Evolutionary conservation across 23 red algal species (phyloP), one percentile per base, ranked within the genome.

Genomic region (Gracilaria gracilis): DNA sequence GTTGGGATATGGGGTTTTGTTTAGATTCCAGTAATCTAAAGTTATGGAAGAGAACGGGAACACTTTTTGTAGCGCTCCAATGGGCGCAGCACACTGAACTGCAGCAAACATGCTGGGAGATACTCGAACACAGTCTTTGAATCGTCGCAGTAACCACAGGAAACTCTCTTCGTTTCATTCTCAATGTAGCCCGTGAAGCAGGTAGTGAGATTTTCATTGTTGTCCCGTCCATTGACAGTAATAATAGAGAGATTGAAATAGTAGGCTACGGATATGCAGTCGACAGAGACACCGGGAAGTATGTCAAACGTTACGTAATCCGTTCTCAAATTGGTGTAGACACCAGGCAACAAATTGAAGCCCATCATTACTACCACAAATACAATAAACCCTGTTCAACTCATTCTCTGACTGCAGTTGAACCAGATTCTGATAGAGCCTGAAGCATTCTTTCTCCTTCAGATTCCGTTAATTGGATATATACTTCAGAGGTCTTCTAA

Each of bases 271-370:
- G 42, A 46, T 46, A 7, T 46, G 11, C 23, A 58, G 16, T 37
- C 2, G 16, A 78, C 27, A 17, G 24, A n/a, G 14, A 78, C 37
- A 4, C 73, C 6, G 4, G 37, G 73, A 16, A 78, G 34, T 12
- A 78, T 44, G 73, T 28, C 73, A 15, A 51, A 39, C n/a, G 12
- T 20, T 47, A 48, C 73, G 14, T 78, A 78, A 35, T 78, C 73
- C 20, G 28, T 53, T 78, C 7, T 12, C 73, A 31, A n/a, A 78
- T 48, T 78, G 0, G 34, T 11, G 13, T 14, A 44, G 47, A 28
- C 42, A 0, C 4, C 73, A 78, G 9, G 31, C 42, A 14, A 53
- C 73, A 0, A 53, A 78, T 0, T 78, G 35, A 0, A 74, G 34
- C 27, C 23, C 16, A 15, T n/a, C 16, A 20, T 58, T 4, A 4